These are phyloP conservation scores for Coemansia sp. DNA, from an alignment of 192 early-diverging fungal genomes.

Conservation along the genomic window DNA sequence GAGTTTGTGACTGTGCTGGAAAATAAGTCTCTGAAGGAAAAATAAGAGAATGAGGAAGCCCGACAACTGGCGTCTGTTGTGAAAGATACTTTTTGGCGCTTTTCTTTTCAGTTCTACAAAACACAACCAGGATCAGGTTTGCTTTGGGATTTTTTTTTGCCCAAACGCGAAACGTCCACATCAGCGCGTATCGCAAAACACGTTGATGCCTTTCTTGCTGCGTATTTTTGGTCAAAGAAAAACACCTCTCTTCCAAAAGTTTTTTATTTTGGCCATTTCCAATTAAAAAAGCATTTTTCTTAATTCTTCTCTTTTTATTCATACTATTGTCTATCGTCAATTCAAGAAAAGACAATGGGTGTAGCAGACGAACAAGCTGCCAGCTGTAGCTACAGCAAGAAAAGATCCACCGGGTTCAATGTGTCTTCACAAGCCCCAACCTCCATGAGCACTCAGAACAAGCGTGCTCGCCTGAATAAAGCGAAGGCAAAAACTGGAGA, in stretches of 20 bases:
- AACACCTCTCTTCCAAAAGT: too few species aligned
- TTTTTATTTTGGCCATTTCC: too few species aligned
- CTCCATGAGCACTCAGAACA: conserved; percentile 23
- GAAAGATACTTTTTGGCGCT: too few species aligned
- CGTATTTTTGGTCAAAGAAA: too few species aligned
- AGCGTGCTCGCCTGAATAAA: conserved; percentile 41
- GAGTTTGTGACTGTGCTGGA: not conserved
- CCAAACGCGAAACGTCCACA: not conserved
- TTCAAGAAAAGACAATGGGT: not conserved
- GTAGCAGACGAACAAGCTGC: not conserved
- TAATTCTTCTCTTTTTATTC: not conserved
- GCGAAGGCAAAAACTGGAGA: conserved; percentile 28
- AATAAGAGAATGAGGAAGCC: not conserved
- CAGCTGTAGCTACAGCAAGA: conserved; percentile 4
- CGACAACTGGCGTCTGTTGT: too few species aligned
- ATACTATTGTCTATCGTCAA: not conserved
- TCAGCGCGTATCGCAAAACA: not conserved
- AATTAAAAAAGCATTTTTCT: too few species aligned
- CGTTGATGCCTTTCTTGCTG: too few species aligned
- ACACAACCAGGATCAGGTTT: too few species aligned
- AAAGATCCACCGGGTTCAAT: conserved; percentile 18
- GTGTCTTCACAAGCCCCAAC: conserved; percentile 32
- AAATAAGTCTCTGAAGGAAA: not conserved
- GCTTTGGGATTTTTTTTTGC: too few species aligned
- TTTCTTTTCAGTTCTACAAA: too few species aligned